Evolutionary conservation across 192 early-diverging fungal genomes (phyloP).

Genomic region (Irineochytrium annulatum): DNA sequence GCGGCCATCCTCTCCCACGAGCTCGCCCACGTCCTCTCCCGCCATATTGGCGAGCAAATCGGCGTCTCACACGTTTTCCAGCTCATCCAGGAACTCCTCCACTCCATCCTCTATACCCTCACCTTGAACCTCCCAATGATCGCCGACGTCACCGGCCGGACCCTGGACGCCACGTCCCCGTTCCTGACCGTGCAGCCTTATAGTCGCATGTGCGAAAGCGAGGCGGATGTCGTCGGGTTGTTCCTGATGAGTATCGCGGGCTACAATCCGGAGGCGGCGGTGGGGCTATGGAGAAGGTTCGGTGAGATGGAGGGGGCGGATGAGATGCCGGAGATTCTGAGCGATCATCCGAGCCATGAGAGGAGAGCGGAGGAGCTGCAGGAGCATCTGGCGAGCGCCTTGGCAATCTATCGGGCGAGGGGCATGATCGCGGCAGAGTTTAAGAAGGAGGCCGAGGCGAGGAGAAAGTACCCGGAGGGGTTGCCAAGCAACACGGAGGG

Average conservation of each 20-base stretch:
- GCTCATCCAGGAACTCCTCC: constrained; percentile 27
- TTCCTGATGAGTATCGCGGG: constrained; percentile 43
- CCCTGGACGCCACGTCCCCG: constrained; percentile 24
- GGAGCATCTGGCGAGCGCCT: constrained; percentile 28
- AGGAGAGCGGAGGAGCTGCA: constrained; percentile 32
- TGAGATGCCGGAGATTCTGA: constrained; percentile 25
- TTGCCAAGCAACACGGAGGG: no score
- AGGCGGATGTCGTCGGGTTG: constrained; percentile 44
- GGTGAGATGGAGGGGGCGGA: not conserved
- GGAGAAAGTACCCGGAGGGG: no score
- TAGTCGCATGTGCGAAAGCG: constrained; percentile 44
- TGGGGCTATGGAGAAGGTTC: constrained; percentile 2
- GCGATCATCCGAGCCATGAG: constrained; percentile 35
- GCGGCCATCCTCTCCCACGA: constrained; percentile 39
- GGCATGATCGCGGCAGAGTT: not conserved
- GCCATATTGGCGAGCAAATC: constrained; percentile 33
- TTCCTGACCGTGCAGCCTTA: constrained; percentile 33
- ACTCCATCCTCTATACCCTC: constrained; percentile 35
- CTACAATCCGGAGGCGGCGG: constrained; percentile 33
- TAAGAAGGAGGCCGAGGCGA: no score
- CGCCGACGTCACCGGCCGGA: constrained; percentile 31
- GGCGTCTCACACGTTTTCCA: constrained; percentile 23
- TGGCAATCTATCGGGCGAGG: constrained; percentile 26
- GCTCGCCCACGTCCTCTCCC: constrained; percentile 33
- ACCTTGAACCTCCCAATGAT: constrained; percentile 39